Evolutionary conservation across 2,329 filamentous ascomycete species (phyloP).

Genomic region (Penicillium capsulatum): DNA sequence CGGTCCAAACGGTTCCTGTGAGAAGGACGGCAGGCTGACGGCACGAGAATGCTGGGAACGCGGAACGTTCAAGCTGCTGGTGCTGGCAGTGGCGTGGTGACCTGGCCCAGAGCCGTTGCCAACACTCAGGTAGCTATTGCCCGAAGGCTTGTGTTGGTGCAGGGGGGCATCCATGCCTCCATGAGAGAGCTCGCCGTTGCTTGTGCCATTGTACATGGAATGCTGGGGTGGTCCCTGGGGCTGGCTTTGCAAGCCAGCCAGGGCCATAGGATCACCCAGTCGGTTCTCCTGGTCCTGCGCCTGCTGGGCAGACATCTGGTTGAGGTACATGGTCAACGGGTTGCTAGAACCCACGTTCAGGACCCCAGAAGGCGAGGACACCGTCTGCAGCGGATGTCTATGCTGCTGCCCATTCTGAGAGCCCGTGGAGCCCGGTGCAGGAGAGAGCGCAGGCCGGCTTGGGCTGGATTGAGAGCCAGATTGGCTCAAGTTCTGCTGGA

Average conservation of each 20-base stretch:
- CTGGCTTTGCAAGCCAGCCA: conserved; percentile 53
- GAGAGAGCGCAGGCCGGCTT: conserved; percentile 51
- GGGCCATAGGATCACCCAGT: conserved; percentile 40
- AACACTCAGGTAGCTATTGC: conserved; percentile 56
- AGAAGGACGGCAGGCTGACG: conserved; percentile 77
- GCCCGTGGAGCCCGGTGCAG: conserved; percentile 53
- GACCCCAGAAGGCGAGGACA: conserved; percentile 62
- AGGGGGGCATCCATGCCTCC: conserved; percentile 48
- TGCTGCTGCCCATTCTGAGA: conserved; percentile 55
- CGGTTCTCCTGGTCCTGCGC: conserved; percentile 64
- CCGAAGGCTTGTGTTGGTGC: conserved; percentile 58
- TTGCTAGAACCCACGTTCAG: conserved; percentile 78
- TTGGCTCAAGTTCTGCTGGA: conserved; percentile 53
- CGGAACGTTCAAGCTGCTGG: conserved; percentile 49
- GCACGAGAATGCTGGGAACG: conserved; percentile 69
- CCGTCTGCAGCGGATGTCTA: conserved; percentile 54
- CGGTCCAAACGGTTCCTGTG: conserved; percentile 54
- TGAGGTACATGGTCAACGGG: conserved; percentile 88
- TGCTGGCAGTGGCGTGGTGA: conserved; percentile 65
- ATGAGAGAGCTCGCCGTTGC: conserved; percentile 58
- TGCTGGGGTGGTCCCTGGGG: conserved; percentile 68
- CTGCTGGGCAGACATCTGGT: conserved; percentile 60
- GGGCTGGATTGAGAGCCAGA: conserved; percentile 58
- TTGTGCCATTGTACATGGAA: conserved; percentile 71
- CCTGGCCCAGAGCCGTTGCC: conserved; percentile 61